A percentile compares a stretch with the other conserved stretches of the same genome.
Evolutionary conservation across 139 green algal species (phyloP).

Genomic region (Gonium pectorale): DNA sequence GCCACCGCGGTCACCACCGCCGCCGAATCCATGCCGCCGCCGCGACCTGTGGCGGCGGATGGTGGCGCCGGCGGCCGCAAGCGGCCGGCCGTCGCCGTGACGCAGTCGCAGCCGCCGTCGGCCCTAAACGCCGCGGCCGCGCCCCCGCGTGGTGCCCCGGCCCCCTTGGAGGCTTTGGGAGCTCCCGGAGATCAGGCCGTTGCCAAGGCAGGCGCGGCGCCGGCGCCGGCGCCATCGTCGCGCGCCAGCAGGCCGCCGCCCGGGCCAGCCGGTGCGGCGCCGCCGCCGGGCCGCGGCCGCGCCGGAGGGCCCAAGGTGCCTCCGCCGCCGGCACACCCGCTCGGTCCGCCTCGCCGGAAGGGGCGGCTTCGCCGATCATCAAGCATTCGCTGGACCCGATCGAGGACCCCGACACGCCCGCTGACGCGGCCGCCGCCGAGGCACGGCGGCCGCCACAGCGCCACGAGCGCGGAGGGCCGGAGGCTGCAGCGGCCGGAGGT

Average conservation of each 20-base stretch:
- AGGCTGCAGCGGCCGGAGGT: background rate
- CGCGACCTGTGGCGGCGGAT: background rate
- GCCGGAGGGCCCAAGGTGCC: background rate
- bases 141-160: too few relatives aligned
- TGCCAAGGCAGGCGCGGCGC: background rate
- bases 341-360: background rate
- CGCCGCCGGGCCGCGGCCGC: background rate
- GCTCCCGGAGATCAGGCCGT: too few relatives aligned
- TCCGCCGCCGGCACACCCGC: background rate
- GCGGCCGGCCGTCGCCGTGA: too few relatives aligned
- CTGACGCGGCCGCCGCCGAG: background rate
- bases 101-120: too few relatives aligned
- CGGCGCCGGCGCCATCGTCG: background rate
- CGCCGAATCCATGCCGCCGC: background rate
- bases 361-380: background rate
- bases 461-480: background rate
- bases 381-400: conserved; percentile 31
- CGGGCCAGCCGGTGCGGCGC: background rate
- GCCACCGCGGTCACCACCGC: background rate
- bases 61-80: too few relatives aligned
- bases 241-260: background rate
- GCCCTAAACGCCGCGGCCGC: too few relatives aligned
- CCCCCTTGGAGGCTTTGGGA: too few relatives aligned
- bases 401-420: conserved; percentile 30
- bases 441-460: background rate